phyloP scores from a whole-genome alignment of 257 asterid species.

The Ajuga chamaepitys region DNA sequence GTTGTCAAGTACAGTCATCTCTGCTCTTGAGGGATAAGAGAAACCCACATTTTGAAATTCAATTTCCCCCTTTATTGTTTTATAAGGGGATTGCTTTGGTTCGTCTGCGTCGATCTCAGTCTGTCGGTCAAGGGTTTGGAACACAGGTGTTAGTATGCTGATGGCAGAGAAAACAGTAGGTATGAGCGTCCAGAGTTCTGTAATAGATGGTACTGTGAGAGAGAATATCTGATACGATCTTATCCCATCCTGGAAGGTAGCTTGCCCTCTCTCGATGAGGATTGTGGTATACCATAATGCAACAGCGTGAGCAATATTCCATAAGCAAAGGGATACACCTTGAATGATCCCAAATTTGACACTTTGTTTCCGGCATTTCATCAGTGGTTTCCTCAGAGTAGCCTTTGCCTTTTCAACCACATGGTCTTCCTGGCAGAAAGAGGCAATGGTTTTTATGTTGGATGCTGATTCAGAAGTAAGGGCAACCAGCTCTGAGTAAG shows the following conservation, averaged over 20 bases:
- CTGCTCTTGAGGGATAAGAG: constrained; percentile 55
- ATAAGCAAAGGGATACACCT: constrained; percentile 70
- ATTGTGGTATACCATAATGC: constrained; percentile 72
- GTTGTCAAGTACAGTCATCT: constrained; percentile 44
- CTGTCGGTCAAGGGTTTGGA: constrained; percentile 52
- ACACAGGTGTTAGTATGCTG: constrained; percentile 56
- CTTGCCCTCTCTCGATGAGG: constrained; percentile 50
- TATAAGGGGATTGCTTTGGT: constrained; percentile 29
- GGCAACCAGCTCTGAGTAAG: constrained; percentile 56
- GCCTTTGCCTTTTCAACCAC: constrained; percentile 50
- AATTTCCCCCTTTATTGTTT: constrained; percentile 45
- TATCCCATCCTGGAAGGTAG: constrained; percentile 58
- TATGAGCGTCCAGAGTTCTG: constrained; percentile 74
- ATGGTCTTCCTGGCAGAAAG: constrained; percentile 69
- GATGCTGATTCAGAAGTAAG: constrained; percentile 72
- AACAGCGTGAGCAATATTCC: constrained; percentile 81
- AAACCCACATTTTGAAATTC: constrained; percentile 46
- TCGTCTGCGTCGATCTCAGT: constrained; percentile 61
- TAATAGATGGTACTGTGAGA: constrained; percentile 74
- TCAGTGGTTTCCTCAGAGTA: constrained; percentile 37
- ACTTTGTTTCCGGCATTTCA: constrained; percentile 49
- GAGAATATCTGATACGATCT: constrained; percentile 77
- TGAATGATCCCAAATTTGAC: constrained; percentile 62
- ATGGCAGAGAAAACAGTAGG: constrained; percentile 74
- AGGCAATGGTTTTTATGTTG: constrained; percentile 59